Evolutionary conservation across 805 yeast species (phyloP).

Genomic region (Jamesozyma jinghongensis): DNA sequence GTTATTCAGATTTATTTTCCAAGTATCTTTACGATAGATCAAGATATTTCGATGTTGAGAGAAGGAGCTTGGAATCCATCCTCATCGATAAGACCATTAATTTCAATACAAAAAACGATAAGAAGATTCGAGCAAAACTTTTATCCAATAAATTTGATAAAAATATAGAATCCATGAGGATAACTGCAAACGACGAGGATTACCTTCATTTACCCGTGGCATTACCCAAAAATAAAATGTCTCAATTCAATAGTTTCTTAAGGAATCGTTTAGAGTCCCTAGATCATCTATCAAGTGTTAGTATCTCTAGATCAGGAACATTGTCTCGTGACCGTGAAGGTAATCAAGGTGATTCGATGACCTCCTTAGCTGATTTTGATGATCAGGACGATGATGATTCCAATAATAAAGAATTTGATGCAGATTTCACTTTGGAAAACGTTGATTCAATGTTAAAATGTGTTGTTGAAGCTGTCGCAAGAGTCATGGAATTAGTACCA

Average conservation of each 20-base stretch:
- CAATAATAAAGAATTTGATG: conserved; percentile 7
- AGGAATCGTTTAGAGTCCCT: conserved; percentile 41
- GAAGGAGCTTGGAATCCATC: conserved; percentile 47
- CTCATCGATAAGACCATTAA: conserved; percentile 26
- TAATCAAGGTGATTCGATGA: background rate
- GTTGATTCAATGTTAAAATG: conserved; percentile 61
- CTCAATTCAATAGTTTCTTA: conserved; percentile 49
- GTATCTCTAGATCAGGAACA: background rate
- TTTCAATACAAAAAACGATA: conserved; percentile 28
- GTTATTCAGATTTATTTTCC: conserved; percentile 62
- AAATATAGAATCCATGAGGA: conserved; percentile 14
- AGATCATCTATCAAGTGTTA: conserved; percentile 29
- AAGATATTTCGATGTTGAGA: conserved; percentile 63
- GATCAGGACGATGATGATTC: background rate
- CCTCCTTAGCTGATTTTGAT: no score
- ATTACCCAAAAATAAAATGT: conserved; percentile 31
- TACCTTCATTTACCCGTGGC: background rate
- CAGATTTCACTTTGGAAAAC: conserved; percentile 32
- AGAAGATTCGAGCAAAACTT: conserved; percentile 22
- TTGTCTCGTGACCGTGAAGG: background rate
- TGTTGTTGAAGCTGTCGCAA: conserved; percentile 66
- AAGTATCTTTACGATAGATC: conserved; percentile 54
- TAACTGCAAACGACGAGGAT: conserved; percentile 1
- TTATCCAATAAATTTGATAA: conserved; percentile 25
- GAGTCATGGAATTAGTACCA: conserved; percentile 67